Percentiles rank a stretch among this genome's conserved stretches.
Evolutionary conservation across 768 basidiomycete genomes (phyloP).

Genomic region (Lyophyllum decastes): DNA sequence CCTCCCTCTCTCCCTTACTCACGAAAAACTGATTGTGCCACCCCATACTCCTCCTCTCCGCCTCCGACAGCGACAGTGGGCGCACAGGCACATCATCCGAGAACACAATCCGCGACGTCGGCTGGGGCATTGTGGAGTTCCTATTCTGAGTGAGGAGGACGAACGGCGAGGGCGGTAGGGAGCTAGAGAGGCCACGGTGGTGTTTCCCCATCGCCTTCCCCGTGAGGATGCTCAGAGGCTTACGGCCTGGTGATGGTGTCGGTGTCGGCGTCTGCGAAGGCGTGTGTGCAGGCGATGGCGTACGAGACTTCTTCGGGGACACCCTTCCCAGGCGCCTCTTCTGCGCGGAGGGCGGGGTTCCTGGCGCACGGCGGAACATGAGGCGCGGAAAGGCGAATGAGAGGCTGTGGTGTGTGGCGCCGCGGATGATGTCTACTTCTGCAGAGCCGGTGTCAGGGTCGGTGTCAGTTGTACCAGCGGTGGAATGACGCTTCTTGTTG

Average conservation of each 20-base stretch:
- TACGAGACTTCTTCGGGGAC: background rate
- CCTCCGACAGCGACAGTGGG: constrained; percentile 1
- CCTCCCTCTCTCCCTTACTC: background rate
- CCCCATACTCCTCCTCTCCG: constrained; percentile 17
- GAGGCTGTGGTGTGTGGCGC: constrained; percentile 4
- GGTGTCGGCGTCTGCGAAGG: background rate
- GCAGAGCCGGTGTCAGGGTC: background rate
- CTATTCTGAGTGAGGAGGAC: constrained; percentile 7
- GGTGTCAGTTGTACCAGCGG: background rate
- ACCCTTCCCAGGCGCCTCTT: background rate
- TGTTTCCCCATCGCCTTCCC: background rate
- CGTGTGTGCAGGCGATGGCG: background rate
- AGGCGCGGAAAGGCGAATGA: constrained; percentile 12
- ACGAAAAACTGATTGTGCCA: constrained; percentile 24
- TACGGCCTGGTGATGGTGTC: background rate
- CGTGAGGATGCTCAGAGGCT: background rate
- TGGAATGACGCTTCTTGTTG: constrained; percentile 1
- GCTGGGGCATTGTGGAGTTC: background rate
- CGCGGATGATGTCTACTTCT: background rate
- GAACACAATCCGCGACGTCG: constrained; percentile 5
- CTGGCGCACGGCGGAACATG: constrained; percentile 7
- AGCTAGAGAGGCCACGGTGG: constrained; percentile 5
- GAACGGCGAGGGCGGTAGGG: constrained; percentile 10
- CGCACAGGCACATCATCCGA: constrained; percentile 3
- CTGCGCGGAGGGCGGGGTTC: background rate